Conservation (phyloP, 108 stramenopile species). For the Chaetoceros muelleri region DNA sequence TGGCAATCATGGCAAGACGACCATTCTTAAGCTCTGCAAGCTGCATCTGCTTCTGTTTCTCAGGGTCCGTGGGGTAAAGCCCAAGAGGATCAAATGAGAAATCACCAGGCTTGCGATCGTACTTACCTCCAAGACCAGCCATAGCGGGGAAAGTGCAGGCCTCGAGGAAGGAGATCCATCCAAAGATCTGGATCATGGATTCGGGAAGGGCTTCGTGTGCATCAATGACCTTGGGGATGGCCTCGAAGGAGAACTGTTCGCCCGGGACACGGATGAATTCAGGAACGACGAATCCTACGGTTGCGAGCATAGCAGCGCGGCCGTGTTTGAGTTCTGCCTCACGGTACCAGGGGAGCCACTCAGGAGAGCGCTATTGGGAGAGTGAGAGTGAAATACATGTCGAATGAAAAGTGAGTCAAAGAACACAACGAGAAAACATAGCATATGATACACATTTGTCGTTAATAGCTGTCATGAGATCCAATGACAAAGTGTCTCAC, state of each 20-base stretch:
- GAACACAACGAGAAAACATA: neutral
- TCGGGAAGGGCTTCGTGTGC: constrained; percentile 70
- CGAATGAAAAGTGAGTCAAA: neutral
- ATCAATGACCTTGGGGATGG: constrained; percentile 70
- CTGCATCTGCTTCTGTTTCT: constrained; percentile 54
- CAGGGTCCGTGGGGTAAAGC: constrained; percentile 43
- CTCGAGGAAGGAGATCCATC: constrained; percentile 62
- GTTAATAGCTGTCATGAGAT: no score
- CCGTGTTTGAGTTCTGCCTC: constrained; percentile 81
- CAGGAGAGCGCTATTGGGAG: constrained; percentile 35
- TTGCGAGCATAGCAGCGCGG: constrained; percentile 81
- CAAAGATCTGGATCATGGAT: constrained; percentile 72
- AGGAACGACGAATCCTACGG: constrained; percentile 70
- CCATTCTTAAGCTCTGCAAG: constrained; percentile 79
- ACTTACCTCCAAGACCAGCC: constrained; percentile 45
- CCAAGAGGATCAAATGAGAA: constrained; percentile 65
- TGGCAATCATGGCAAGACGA: constrained; percentile 87
- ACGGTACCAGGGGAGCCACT: constrained; percentile 79
- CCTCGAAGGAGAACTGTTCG: constrained; percentile 69
- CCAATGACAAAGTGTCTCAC: no score
- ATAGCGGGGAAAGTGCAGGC: constrained; percentile 42
- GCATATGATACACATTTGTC: no score
- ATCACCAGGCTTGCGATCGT: constrained; percentile 62
- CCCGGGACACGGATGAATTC: constrained; percentile 84
- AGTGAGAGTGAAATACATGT: no score